Conservation (phyloP, 371 early-diverging fungal species). For the Ordospora pajunii region DNA sequence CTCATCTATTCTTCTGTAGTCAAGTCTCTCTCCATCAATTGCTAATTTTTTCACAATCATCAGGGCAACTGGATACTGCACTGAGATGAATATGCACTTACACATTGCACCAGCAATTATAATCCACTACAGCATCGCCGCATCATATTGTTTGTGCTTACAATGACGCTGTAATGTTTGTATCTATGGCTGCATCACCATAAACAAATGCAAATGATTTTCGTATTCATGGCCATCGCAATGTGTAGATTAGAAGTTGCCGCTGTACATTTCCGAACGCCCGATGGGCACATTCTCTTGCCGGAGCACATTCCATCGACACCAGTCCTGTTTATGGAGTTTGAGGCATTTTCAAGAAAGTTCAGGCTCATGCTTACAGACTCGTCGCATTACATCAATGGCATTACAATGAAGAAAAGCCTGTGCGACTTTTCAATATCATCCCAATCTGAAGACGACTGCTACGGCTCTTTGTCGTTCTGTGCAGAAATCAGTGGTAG, state of each 20-base stretch:
- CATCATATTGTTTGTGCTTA: too few species aligned
- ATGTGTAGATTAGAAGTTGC: neutral
- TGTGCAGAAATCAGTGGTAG: neutral
- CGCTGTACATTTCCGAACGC: neutral
- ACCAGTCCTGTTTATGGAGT: neutral
- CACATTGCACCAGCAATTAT: neutral
- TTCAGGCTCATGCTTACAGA: neutral
- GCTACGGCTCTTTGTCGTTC: neutral
- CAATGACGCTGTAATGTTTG: neutral
- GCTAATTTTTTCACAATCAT: conserved; percentile 25
- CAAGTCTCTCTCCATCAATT: neutral
- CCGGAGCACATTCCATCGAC: neutral
- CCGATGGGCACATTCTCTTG: neutral
- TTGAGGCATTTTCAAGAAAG: neutral
- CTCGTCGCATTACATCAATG: neutral
- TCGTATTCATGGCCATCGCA: neutral
- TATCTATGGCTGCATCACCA: neutral
- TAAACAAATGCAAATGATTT: neutral
- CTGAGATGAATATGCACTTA: neutral
- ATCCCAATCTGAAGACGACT: neutral
- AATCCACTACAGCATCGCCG: neutral
- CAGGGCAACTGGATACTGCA: neutral
- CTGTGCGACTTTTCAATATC: neutral
- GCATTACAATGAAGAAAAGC: neutral
- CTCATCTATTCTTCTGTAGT: neutral